phyloP scores from a whole-genome alignment of 192 early-diverging fungal species.

The Funneliformis geosporum region DNA sequence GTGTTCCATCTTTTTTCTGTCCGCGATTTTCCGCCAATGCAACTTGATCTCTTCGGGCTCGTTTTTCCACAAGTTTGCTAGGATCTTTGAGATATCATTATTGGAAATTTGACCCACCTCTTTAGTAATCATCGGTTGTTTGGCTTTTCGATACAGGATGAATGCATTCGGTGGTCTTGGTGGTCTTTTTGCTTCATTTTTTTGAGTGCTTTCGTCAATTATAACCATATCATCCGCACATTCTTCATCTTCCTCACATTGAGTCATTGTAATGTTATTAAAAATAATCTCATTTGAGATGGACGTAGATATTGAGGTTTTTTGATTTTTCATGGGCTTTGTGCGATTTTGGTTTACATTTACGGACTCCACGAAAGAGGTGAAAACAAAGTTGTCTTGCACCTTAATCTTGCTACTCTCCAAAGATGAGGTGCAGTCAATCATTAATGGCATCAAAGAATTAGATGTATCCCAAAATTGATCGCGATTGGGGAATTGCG shows the following conservation, averaged over 20 bases:
- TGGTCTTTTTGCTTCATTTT: neutral
- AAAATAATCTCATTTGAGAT: neutral
- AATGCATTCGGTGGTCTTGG: constrained; percentile 32
- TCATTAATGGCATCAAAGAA: constrained; percentile 1
- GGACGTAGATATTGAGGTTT: neutral
- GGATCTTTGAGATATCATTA: constrained; percentile 8
- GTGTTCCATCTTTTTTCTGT: constrained; percentile 32
- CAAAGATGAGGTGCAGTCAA: constrained; percentile 26
- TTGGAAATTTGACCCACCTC: neutral
- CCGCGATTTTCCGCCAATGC: constrained; percentile 22
- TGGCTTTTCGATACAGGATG: constrained; percentile 24
- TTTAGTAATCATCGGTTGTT: constrained; percentile 5
- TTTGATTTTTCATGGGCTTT: neutral
- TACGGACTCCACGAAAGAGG: constrained; percentile 22
- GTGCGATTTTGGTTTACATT: neutral
- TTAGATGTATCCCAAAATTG: neutral
- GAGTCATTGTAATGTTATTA: neutral
- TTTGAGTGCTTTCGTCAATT: neutral
- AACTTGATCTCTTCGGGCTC: constrained; percentile 8
- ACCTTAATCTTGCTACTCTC: constrained; percentile 24
- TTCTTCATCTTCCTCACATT: neutral
- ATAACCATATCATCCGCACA: neutral
- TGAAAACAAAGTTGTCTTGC: constrained; percentile 32
- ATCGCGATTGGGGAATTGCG: neutral
- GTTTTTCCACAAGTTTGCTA: constrained; percentile 20